Evolutionary conservation across 495 filamentous ascomycete genomes (phyloP), one percentile per base, ranked within the genome.

Genomic region (Aspergillus diversus): DNA sequence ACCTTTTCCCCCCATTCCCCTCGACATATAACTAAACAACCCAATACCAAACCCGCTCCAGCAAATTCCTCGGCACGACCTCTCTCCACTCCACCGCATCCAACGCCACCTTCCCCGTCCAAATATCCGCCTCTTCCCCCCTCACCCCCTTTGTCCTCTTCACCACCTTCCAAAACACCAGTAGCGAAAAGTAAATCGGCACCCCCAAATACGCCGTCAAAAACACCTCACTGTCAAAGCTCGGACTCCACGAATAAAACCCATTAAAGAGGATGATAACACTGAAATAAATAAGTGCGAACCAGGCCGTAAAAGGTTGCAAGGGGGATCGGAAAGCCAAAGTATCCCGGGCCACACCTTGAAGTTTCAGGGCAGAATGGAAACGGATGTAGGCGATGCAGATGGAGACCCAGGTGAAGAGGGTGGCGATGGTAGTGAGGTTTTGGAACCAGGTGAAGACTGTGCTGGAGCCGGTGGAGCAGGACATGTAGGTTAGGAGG

Each of bases 341-440:
- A 0, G 75, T 79, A 49, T 73, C 71, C 9, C 87, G 81, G 63
- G 83, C 80, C 57, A 89, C 61, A 12, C 83, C 82, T 71, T 89
- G 87, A 2, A 77, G 81, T 63, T 86, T 86, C 69, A 81, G 76
- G 0, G 85, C 87, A 1, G 73, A 68, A 64, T 85, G 80, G 77
- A 88, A 90, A 57, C 76, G 82, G 53, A 90, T 80, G 71, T 87
- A 91, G 35, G 85, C 87, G 53, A 84, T 71, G 59, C 71, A 80
- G 71, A 89, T 82, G 66, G 79, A 81, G 47, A 81, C 79, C 86
- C 86, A 90, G 34, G 84, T 84, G 61, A 90, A 83, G 57, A 89
- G 75, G 39, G 77, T 80, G n/a, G 84, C 82, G 31, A 87, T 77
- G 8, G 83, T 82, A 49, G 77, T 81, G 31, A 89, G 78, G 57